Evolutionary conservation across 2,329 filamentous ascomycete species (phyloP), one percentile per base, ranked within the genome.

Genomic region (Rhynchosporium secalis): DNA sequence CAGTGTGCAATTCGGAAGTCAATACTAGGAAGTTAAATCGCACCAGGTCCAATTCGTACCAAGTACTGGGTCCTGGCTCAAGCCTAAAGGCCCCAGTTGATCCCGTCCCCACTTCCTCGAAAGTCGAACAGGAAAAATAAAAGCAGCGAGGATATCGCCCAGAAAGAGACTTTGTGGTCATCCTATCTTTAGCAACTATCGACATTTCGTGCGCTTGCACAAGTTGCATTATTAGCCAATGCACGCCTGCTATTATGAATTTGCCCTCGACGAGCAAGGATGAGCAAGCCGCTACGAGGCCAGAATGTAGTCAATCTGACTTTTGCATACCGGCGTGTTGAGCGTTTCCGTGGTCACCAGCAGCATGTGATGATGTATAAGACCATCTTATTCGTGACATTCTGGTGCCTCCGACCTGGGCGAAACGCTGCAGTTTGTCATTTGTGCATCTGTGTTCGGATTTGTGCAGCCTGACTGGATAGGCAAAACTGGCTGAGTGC

Each of bases 391-490:
- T 59, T 60, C 54, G 60, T 26, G 33, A 57, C 49, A 58, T 56
- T 64, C 54, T 62, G 60, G 65, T 48, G 33, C 47, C 43, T 41
- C 57, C 52, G 38, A 61, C 40, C 46, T 61, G 60, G 65, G 62
- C 65, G 65, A 67, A 51, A 61, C 65, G 66, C 66, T 60, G 36
- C 6, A 52, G 38, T 56, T 15, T 40, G 20, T 48, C 62, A 59
- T 47, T 61, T 61, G 43, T 51, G 51, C 41, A 48, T 58, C 60
- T 51, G 41, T 56, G 41, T 41, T 46, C 47, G 55, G 15, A 58
- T 56, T 54, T 59, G 56, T 61, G 58, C 58, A 60, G n/a, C 36
- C 31, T 60, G 26, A 56, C 58, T 31, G 43, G 40, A 43, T 10
- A 54, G 36, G n/a, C 51, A 54, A 6, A 15, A 15, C 51, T 41